Conservation (phyloP, 2,329 filamentous ascomycete species). For the Fonsecaea nubica region DNA sequence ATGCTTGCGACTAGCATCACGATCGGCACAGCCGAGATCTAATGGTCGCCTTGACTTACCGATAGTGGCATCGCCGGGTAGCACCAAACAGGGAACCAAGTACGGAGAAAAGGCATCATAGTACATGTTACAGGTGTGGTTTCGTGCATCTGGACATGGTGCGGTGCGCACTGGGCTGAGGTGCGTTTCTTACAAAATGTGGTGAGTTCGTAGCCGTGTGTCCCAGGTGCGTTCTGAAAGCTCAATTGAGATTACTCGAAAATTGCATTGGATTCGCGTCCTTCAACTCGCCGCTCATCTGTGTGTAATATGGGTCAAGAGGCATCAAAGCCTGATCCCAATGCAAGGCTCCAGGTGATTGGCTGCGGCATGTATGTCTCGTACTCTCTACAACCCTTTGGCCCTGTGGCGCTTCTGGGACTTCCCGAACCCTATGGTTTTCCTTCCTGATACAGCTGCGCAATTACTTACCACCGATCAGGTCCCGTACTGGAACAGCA, state of each 20-base stretch:
- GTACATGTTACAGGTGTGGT: neutral
- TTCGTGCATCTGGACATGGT: neutral
- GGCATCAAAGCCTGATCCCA: slow-evolving; percentile 14
- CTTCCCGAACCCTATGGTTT: neutral
- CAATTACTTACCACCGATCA: neutral
- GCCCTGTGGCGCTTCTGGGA: neutral
- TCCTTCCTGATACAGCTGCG: neutral
- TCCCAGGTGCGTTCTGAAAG: neutral
- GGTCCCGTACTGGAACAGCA: slow-evolving; percentile 13
- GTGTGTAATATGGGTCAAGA: slow-evolving; percentile 9
- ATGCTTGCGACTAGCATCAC: neutral
- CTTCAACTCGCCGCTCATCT: neutral
- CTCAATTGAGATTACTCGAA: neutral
- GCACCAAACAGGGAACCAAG: neutral
- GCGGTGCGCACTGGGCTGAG: neutral
- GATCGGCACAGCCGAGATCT: neutral
- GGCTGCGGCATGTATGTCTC: slow-evolving; percentile 10
- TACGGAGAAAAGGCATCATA: neutral
- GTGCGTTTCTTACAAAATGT: neutral
- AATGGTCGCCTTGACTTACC: neutral
- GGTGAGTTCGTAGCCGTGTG: neutral
- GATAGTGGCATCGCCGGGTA: neutral
- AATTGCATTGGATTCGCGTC: neutral
- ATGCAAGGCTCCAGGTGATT: slow-evolving; percentile 17
- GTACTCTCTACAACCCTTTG: neutral